Conservation (phyloP, 208 protist species). For the Wallacemonas sp. region DNA sequence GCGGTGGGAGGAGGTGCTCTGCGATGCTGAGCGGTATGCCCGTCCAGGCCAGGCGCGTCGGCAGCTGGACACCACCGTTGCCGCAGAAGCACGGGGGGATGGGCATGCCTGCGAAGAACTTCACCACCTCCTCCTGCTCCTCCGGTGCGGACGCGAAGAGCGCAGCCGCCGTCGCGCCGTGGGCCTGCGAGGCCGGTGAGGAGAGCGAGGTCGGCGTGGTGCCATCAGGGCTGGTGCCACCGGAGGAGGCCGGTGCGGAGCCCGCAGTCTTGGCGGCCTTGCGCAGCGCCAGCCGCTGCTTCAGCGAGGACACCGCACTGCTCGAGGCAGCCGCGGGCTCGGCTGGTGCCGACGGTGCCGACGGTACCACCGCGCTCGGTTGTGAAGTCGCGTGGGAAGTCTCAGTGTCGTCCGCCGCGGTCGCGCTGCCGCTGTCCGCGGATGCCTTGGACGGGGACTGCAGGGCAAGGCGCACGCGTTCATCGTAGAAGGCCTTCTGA, state of each 20-base stretch:
- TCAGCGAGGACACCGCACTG: slow-evolving; percentile 34
- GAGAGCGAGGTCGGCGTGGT: background rate
- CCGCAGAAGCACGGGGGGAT: background rate
- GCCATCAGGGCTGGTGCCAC: background rate
- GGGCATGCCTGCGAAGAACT: background rate
- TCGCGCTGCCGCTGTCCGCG: too few species aligned
- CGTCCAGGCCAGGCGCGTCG: background rate
- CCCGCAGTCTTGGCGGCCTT: slow-evolving; percentile 27
- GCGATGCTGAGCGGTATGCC: background rate
- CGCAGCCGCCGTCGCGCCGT: background rate
- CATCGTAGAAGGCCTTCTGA: slow-evolving; percentile 85
- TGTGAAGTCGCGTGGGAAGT: too few species aligned
- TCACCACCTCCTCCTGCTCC: background rate
- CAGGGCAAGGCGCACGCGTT: slow-evolving; percentile 57
- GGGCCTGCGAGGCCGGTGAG: too few species aligned
- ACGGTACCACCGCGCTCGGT: too few species aligned
- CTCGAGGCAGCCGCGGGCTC: background rate
- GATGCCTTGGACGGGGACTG: background rate
- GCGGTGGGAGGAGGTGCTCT: slow-evolving; percentile 1
- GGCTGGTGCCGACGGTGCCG: background rate
- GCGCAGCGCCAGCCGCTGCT: slow-evolving; percentile 50
- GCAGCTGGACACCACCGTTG: background rate
- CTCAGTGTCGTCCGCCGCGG: too few species aligned
- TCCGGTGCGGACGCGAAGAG: background rate
- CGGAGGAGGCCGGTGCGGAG: background rate